Percentiles rank a stretch among this genome's conserved stretches.
Conservation (phyloP, 305 asterid species). For the Solanum hybrid region DNA sequence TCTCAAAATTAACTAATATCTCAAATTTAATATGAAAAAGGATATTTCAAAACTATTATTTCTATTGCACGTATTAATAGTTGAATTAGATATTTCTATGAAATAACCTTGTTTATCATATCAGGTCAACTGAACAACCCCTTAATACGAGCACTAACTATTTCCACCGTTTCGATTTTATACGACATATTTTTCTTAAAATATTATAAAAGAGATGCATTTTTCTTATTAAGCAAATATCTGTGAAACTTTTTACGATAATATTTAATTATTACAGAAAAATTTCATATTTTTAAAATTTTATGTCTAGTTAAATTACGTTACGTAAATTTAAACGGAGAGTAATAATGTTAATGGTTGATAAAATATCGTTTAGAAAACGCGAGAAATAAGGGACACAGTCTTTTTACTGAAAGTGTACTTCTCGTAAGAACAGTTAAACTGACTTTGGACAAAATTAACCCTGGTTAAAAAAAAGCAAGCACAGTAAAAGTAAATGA, state of each 20-base stretch:
- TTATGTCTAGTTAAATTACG: not conserved
- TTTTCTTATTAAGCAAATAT: not conserved
- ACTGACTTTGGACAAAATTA: constrained; percentile 21
- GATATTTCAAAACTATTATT: no score
- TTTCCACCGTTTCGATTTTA: not conserved
- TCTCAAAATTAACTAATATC: not conserved
- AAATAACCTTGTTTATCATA: not conserved
- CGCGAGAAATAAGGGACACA: constrained; percentile 25
- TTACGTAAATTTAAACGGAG: not conserved
- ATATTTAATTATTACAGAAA: no score
- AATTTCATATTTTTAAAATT: not conserved
- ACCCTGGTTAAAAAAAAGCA: constrained; percentile 5
- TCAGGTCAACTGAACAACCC: not conserved
- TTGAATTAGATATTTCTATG: not conserved
- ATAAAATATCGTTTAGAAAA: constrained; percentile 19
- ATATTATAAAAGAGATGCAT: not conserved
- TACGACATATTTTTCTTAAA: not conserved
- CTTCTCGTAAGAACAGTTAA: constrained; percentile 2
- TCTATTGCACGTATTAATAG: not conserved
- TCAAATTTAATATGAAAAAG: not conserved
- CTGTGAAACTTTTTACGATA: no score
- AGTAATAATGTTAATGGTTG: not conserved
- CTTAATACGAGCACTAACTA: no score
- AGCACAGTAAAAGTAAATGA: not conserved
- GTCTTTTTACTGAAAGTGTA: constrained; percentile 15